These are phyloP conservation scores for Paulownia fortunei DNA, from an alignment of 257 asterid genomes.

Conservation along the genomic window DNA sequence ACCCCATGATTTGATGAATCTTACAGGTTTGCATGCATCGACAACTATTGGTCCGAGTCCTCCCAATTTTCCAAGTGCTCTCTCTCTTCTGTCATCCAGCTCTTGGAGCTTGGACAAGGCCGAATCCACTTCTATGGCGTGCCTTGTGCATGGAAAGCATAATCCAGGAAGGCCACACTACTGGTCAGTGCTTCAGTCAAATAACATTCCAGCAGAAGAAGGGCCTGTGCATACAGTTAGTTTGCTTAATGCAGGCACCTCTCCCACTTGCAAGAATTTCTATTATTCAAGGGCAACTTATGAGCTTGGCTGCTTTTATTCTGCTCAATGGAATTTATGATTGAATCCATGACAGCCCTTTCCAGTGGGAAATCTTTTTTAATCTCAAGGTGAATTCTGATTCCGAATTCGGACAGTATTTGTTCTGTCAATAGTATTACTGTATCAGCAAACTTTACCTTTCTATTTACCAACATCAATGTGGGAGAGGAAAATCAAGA, in stretches of 20 bases:
- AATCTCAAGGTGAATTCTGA: neutral
- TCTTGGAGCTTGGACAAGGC: constrained; percentile 45
- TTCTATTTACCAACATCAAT: too few species aligned
- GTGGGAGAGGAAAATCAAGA: too few species aligned
- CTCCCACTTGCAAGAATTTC: constrained; percentile 44
- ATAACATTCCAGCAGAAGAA: constrained; percentile 28
- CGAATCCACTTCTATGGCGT: constrained; percentile 31
- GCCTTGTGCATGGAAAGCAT: constrained; percentile 32
- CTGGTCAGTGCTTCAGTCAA: constrained; percentile 28
- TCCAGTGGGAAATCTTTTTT: neutral
- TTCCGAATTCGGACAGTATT: too few species aligned
- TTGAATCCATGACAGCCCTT: constrained; percentile 1
- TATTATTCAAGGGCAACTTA: constrained; percentile 39
- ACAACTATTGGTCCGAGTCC: constrained; percentile 7
- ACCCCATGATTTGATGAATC: neutral
- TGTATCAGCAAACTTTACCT: too few species aligned
- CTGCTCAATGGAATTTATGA: constrained; percentile 36
- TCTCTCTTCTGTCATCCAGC: constrained; percentile 66
- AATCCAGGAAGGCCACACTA: constrained; percentile 20
- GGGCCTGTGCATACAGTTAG: constrained; percentile 18
- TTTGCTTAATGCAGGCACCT: constrained; percentile 21
- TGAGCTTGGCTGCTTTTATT: constrained; percentile 29
- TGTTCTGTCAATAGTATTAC: too few species aligned
- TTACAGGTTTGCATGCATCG: constrained; percentile 33
- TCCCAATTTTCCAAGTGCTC: constrained; percentile 44